Percentiles rank a stretch among this genome's conserved stretches.
Evolutionary conservation across 495 filamentous ascomycete genomes (phyloP).

Genomic region (Neurospora sp.): DNA sequence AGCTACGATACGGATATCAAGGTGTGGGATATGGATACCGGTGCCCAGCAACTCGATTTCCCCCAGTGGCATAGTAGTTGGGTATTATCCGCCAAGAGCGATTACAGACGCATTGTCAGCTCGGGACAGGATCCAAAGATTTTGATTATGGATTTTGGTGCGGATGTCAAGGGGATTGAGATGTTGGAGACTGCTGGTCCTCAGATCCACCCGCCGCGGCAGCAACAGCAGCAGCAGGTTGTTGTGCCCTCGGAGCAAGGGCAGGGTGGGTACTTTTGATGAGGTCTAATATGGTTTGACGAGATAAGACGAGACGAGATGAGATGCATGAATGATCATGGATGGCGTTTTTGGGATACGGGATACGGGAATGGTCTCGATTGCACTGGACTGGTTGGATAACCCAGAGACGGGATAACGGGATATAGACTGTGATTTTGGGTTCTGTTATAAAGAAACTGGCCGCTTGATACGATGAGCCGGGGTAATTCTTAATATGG

Average conservation of each 20-base stretch:
- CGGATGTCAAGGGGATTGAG: constrained; percentile 42
- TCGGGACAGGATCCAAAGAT: constrained; percentile 88
- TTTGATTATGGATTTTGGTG: constrained; percentile 82
- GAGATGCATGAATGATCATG: not conserved
- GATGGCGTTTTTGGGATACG: not conserved
- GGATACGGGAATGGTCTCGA: not conserved
- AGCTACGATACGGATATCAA: constrained; percentile 92
- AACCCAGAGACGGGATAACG: not conserved
- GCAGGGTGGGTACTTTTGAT: not conserved
- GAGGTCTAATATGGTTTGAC: not conserved
- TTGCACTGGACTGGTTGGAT: not conserved
- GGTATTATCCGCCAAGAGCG: constrained; percentile 90
- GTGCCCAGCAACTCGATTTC: constrained; percentile 62
- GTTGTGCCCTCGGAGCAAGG: not conserved
- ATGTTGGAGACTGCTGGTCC: constrained; percentile 32
- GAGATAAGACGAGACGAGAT: not conserved
- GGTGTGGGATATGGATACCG: constrained; percentile 74
- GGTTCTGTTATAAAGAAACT: not conserved
- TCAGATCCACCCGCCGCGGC: not conserved
- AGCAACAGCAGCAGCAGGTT: not conserved
- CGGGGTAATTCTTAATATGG: not conserved
- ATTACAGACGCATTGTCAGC: constrained; percentile 85
- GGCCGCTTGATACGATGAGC: not conserved
- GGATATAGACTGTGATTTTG: not conserved
- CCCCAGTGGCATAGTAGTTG: constrained; percentile 89